phyloP scores from a whole-genome alignment of 2,329 filamentous ascomycete genomes.

The Tolypocladium endophyticum region DNA sequence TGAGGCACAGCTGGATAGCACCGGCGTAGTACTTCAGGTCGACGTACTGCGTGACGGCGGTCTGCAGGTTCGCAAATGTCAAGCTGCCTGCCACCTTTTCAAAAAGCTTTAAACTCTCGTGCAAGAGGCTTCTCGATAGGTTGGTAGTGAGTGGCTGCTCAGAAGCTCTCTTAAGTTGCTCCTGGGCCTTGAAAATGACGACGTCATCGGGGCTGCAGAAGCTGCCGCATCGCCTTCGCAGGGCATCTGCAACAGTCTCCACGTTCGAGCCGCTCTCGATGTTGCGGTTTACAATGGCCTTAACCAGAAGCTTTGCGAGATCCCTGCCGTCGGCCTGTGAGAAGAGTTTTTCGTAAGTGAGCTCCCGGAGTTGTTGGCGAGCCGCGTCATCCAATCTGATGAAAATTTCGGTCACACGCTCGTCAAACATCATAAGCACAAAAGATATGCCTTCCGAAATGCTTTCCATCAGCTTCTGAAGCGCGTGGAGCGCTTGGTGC shows the following conservation, averaged over 20 bases:
- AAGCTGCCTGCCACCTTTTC: conserved; percentile 78
- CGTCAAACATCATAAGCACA: conserved; percentile 87
- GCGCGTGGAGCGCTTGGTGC: conserved; percentile 79
- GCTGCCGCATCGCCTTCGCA: conserved; percentile 83
- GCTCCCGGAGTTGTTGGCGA: conserved; percentile 57
- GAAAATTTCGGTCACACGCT: conserved; percentile 82
- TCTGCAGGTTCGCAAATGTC: conserved; percentile 67
- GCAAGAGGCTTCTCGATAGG: conserved; percentile 65
- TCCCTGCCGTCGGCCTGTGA: conserved; percentile 70
- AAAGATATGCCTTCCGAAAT: conserved; percentile 97
- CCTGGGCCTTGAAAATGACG: conserved; percentile 95
- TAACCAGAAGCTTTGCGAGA: conserved; percentile 86
- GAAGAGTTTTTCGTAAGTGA: conserved; percentile 86
- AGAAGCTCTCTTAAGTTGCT: conserved; percentile 79
- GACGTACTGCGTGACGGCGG: conserved; percentile 70
- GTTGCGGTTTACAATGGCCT: conserved; percentile 95
- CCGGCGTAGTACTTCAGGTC: conserved; percentile 83
- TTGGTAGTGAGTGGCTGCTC: conserved; percentile 70
- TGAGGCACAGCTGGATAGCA: conserved; percentile 77
- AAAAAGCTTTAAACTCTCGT: conserved; percentile 82
- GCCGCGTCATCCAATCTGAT: conserved; percentile 60
- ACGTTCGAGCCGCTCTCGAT: conserved; percentile 96
- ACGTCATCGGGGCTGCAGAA: conserved; percentile 98
- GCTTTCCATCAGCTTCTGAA: conserved; percentile 76
- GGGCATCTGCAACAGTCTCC: conserved; percentile 91